Evolutionary conservation across 1,284 basidiomycete genomes (phyloP).

Genomic region (Sporisorium graminicola): DNA sequence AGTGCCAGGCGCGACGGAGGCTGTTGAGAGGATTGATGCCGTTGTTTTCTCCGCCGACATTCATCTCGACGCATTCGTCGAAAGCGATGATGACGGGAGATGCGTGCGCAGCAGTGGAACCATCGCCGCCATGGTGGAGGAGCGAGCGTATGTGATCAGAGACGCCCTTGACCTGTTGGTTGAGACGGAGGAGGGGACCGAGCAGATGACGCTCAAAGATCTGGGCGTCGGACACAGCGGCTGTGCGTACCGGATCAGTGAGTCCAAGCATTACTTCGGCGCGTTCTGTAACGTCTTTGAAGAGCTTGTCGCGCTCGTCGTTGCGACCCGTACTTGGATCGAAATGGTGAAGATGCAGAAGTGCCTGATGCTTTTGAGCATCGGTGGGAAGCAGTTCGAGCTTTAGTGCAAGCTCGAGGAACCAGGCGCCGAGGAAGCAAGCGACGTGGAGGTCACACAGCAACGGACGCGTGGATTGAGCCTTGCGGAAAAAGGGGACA

Average conservation of each 20-base stretch:
- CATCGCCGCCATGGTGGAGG: neutral
- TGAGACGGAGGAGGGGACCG: neutral
- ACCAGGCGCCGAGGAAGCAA: conserved; percentile 15
- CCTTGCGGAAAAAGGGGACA: neutral
- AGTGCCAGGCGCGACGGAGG: conserved; percentile 22
- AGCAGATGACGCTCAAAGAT: neutral
- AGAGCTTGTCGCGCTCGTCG: neutral
- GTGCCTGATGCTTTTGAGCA: neutral
- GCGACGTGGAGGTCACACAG: conserved; percentile 11
- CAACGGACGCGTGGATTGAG: neutral
- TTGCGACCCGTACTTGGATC: neutral
- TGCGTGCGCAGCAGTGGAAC: no score
- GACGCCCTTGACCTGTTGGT: neutral
- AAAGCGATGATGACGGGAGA: conserved; percentile 17
- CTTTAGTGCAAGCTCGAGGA: neutral
- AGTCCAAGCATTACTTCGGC: neutral
- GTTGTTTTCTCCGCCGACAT: neutral
- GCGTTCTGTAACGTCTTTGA: neutral
- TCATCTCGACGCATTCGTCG: conserved; percentile 25
- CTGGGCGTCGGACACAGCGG: neutral
- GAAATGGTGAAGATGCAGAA: neutral
- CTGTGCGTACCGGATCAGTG: neutral
- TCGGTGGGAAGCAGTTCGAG: neutral
- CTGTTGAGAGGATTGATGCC: conserved; percentile 5
- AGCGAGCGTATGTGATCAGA: neutral